Evolutionary conservation across 768 basidiomycete genomes (phyloP), one percentile per base, ranked within the genome.

Genomic region (Boletus reticuloceps): DNA sequence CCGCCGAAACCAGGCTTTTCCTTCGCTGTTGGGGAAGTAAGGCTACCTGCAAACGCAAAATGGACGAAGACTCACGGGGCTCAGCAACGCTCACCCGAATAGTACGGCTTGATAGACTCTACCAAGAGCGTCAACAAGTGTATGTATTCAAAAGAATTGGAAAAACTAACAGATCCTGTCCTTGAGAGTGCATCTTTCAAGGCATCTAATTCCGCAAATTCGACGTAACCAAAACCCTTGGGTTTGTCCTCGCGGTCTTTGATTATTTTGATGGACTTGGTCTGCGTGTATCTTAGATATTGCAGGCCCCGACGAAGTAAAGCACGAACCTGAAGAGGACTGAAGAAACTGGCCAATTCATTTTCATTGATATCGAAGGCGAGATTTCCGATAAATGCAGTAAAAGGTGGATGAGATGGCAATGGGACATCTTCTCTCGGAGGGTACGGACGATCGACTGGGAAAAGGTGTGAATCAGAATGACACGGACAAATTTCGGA

Each of bases 181-280:
- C 84, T 88, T 20, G 78, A 73, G 37, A 99, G 74, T 6, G 89
- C 97, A 55, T 86, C 85, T 74, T 95, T 95, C 48, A 98, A 75
- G 45, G 84, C 87, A 19, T 95, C 92, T 54, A 94, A 66, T 50
- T 87, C 88, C n/a, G 79, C 81, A 66, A 98, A 98, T 69, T 99
- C 97, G 55, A 98, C 85, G 70, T 99, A 98, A 34, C 96, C 97
- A 74, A 98, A 98, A 1, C 97, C 97, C 72, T 98, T 98, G 19
- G 95, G 92, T 69, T 93, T 94, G 47, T 95, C 94, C 50, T 95
- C 94, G 55, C 84, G 81, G 63, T 95, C 95, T 68, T 82, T 88
- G 72, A 98, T 96, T 57, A 98, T 90, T 77, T 98, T 95, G 59
- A 93, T 82, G 19, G 86, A 86, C 69, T 89, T 89, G 58, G 86